Evolutionary conservation across 2,329 filamentous ascomycete genomes (phyloP).

Genomic region (Fusarium oligoseptatum): DNA sequence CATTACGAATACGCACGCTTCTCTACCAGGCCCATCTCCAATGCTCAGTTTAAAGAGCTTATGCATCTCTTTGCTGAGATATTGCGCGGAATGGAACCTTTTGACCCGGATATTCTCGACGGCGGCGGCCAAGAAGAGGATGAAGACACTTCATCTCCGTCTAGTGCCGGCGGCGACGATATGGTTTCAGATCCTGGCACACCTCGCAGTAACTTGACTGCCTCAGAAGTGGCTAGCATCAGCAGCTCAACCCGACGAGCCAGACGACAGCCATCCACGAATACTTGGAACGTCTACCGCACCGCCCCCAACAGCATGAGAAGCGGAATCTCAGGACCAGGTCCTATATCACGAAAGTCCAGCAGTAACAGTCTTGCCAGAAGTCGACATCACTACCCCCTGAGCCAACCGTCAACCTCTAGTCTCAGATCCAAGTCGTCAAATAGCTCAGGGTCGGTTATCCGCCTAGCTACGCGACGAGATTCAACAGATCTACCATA

Average conservation of each 20-base stretch:
- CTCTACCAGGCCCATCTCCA: constrained; percentile 76
- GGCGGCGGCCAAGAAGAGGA: constrained; percentile 47
- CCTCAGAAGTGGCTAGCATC: constrained; percentile 49
- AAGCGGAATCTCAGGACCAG: constrained; percentile 54
- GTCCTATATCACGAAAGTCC: constrained; percentile 52
- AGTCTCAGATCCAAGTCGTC: constrained; percentile 57
- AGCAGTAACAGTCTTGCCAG: constrained; percentile 59
- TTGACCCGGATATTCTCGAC: constrained; percentile 67
- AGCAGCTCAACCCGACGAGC: constrained; percentile 49
- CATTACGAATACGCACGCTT: constrained; percentile 90
- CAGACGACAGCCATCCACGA: constrained; percentile 57
- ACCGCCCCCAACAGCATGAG: constrained; percentile 68
- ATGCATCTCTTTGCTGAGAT: constrained; percentile 90
- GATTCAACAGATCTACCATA: constrained; percentile 53
- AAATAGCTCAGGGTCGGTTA: constrained; percentile 59
- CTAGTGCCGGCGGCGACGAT: constrained; percentile 62
- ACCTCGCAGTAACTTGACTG: constrained; percentile 49
- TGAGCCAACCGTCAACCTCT: constrained; percentile 54
- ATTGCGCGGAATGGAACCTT: constrained; percentile 78
- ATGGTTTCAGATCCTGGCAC: constrained; percentile 58
- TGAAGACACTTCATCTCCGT: constrained; percentile 45
- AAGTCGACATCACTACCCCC: constrained; percentile 56
- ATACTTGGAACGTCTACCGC: constrained; percentile 60
- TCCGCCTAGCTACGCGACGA: constrained; percentile 60
- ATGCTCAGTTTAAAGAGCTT: constrained; percentile 78